Evolutionary conservation across 192 early-diverging fungal species (phyloP), one percentile per base, ranked within the genome.

Genomic region (Coemansia sp.): DNA sequence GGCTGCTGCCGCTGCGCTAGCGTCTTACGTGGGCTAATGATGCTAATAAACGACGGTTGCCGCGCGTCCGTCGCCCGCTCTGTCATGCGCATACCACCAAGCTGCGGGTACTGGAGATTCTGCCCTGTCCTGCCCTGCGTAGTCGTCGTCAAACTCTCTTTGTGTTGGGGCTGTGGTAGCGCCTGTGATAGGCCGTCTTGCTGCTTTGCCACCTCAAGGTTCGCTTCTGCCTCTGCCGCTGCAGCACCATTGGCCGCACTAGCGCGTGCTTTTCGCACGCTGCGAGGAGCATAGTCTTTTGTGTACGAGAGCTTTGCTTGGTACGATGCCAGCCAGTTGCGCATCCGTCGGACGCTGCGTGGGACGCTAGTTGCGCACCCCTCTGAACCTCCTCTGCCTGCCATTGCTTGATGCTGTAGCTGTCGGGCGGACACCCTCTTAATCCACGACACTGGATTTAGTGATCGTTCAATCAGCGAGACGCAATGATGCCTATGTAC

Each of bases 391-490:
- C 51, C 54, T 25, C 59, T 63, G 57, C 2, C 29, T 11, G 25
- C 11, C 53, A 2, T 39, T 1, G 64, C 62, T 29, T 60, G 58
- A 27, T 61, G 58, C 31, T 80, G 77, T 27, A 80, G 63, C 53
- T 64, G 68, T 5, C 78, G 32, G 2, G 78, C 72, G 2, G 78
- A 68, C 1, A 72, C 54, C 1, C 78, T 69, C 52, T 64, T 68
- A 51, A 75, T 71, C 78, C 78, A 81, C 23, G 78, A 53, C 9
- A 72, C 73, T 11, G 78, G 78, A 29, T 75, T 75, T 27, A 81
- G 70, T 20, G 78, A 72, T 46, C 67, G 72, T 62, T 81, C 78
- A 8, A 72, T 52, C 4, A 75, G 56, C 55, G 69, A 59, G 4
- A 61, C 25, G 53, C 58, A 51, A 29, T 66, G 68, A 22, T 54